These are phyloP conservation scores for Rhodotorula sp. DNA, from an alignment of 1,284 basidiomycete species.

Conservation along the genomic window DNA sequence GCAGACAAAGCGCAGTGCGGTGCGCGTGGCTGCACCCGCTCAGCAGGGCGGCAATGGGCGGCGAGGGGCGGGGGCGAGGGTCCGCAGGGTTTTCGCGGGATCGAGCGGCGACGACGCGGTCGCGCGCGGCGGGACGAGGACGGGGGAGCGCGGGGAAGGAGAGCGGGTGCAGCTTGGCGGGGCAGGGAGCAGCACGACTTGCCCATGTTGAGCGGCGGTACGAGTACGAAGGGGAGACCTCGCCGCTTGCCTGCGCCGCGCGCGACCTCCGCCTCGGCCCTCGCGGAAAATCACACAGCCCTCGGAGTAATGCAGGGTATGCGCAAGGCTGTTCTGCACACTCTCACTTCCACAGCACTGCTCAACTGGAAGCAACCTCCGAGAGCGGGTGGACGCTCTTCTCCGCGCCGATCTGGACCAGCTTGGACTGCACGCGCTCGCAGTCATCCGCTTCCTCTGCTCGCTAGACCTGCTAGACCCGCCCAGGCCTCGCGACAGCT, in stretches of 20 bases:
- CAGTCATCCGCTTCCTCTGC: neutral
- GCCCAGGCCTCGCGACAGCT: neutral
- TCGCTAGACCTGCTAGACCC: neutral
- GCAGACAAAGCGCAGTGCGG: neutral
- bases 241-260: neutral
- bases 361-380: neutral
- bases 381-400: neutral
- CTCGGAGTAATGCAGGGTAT: no score
- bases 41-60: neutral
- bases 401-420: neutral
- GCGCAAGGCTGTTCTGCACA: neutral
- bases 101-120: neutral
- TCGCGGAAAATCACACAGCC: neutral
- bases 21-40: neutral
- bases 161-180: neutral
- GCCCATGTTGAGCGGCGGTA: slow-evolving; percentile 22
- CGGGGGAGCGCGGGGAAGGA: neutral
- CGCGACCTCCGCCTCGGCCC: neutral
- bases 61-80: neutral
- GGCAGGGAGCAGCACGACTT: neutral
- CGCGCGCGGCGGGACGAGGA: neutral
- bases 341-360: neutral
- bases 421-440: neutral
- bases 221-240: neutral
- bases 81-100: neutral